Evolutionary conservation across 2,329 filamentous ascomycete species (phyloP).

Genomic region (Colletotrichum simmondsii): DNA sequence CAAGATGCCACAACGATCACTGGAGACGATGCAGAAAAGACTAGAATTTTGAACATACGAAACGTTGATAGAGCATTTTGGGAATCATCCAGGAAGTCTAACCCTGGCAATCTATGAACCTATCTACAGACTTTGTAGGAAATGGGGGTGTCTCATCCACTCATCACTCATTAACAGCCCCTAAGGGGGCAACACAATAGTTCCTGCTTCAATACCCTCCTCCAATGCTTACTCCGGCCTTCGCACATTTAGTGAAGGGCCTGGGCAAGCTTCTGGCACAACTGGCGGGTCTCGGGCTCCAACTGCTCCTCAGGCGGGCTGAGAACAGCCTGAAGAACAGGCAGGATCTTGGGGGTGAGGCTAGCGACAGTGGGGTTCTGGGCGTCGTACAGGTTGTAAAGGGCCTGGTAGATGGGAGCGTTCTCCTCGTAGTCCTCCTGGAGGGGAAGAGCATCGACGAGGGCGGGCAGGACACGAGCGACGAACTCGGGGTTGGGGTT

Average conservation of each 20-base stretch:
- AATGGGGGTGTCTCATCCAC: slow-evolving; percentile 32
- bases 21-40: too few species aligned
- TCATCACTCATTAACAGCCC: slow-evolving; percentile 35
- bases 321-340: slow-evolving; percentile 79
- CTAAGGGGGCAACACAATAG: slow-evolving; percentile 12
- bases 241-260: slow-evolving; percentile 41
- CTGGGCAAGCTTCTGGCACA: slow-evolving; percentile 73
- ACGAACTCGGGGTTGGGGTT: slow-evolving; percentile 87
- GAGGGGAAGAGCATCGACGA: slow-evolving; percentile 84
- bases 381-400: slow-evolving; percentile 83
- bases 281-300: slow-evolving; percentile 74
- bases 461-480: slow-evolving; percentile 80
- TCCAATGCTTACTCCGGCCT: not conserved
- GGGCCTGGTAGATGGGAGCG: slow-evolving; percentile 90
- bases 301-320: slow-evolving; percentile 80
- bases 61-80: slow-evolving; percentile 29
- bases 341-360: slow-evolving; percentile 76
- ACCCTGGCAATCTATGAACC: slow-evolving; percentile 32
- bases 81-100: slow-evolving; percentile 31
- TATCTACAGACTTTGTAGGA: slow-evolving; percentile 32
- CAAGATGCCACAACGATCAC: too few species aligned
- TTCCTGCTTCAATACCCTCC: not conserved
- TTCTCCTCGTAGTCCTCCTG: slow-evolving; percentile 98
- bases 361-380: slow-evolving; percentile 76
- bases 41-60: not conserved